phyloP scores from a whole-genome alignment of 164 flowering plant genomes.

The Vitis rotundifolia region DNA sequence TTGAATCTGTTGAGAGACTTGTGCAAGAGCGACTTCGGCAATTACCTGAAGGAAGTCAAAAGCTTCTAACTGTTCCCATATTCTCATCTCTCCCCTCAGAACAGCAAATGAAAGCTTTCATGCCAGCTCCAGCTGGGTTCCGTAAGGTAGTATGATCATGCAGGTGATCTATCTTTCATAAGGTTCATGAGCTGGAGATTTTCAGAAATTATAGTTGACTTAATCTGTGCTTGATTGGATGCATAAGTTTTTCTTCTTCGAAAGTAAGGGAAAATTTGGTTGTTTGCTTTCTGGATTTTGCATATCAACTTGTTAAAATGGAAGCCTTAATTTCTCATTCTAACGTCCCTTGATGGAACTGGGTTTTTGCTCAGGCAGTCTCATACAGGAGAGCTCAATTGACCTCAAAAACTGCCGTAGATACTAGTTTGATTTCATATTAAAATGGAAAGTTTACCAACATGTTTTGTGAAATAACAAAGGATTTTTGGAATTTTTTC shows the following conservation, averaged over 20 bases:
- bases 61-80: slow-evolving; percentile 62
- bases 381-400: not conserved
- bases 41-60: slow-evolving; percentile 55
- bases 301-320: not conserved
- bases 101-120: slow-evolving; percentile 79
- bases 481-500: not conserved
- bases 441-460: not conserved
- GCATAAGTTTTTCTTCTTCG: not conserved
- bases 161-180: not conserved
- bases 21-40: slow-evolving; percentile 53
- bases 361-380: not conserved
- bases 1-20: slow-evolving; percentile 84
- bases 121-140: slow-evolving; percentile 70
- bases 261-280: not conserved
- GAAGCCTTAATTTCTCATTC: not conserved
- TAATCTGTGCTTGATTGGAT: not conserved
- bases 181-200: not conserved
- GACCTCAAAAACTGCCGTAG: not conserved
- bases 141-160: slow-evolving; percentile 65
- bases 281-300: not conserved
- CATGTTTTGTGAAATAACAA: not conserved
- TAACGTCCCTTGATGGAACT: not conserved
- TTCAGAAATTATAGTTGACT: not conserved
- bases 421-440: not conserved
- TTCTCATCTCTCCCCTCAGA: slow-evolving; percentile 95